Conservation (phyloP, 2,329 filamentous ascomycete genomes). For the Colletotrichum brevisporum region DNA sequence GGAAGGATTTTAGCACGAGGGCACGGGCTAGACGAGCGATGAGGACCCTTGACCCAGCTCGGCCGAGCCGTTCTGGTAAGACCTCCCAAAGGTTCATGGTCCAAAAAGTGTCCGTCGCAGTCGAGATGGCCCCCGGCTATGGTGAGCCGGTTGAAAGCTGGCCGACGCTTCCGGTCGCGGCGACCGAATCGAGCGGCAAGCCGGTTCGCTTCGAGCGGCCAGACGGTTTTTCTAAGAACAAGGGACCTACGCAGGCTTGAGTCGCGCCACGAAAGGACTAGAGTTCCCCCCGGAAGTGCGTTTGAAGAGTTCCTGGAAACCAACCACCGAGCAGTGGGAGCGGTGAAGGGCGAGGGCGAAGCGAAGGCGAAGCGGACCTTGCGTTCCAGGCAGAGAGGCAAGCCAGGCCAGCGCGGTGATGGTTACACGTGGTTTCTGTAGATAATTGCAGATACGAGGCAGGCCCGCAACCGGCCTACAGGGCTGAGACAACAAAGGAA, state of each 20-base stretch:
- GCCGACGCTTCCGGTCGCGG: constrained; percentile 18
- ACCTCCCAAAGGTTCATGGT: neutral
- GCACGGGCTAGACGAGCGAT: neutral
- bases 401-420: neutral
- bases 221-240: too few species aligned
- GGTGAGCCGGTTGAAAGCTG: neutral
- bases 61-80: neutral
- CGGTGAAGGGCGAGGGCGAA: neutral
- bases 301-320: constrained; percentile 5
- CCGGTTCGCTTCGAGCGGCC: neutral
- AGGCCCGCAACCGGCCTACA: constrained; percentile 13
- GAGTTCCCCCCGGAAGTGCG: neutral
- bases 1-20: constrained; percentile 10
- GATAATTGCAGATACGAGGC: constrained; percentile 22
- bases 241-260: too few species aligned
- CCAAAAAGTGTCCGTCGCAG: too few species aligned
- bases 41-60: neutral
- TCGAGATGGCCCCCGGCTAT: too few species aligned
- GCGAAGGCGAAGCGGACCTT: neutral
- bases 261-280: neutral
- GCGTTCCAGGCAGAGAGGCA: neutral
- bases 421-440: constrained; percentile 10
- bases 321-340: neutral
- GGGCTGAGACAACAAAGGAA: constrained; percentile 10
- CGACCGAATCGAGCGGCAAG: neutral